Evolutionary conservation across 371 early-diverging fungal genomes (phyloP).

Genomic region (Lichtheimia hyalospora): DNA sequence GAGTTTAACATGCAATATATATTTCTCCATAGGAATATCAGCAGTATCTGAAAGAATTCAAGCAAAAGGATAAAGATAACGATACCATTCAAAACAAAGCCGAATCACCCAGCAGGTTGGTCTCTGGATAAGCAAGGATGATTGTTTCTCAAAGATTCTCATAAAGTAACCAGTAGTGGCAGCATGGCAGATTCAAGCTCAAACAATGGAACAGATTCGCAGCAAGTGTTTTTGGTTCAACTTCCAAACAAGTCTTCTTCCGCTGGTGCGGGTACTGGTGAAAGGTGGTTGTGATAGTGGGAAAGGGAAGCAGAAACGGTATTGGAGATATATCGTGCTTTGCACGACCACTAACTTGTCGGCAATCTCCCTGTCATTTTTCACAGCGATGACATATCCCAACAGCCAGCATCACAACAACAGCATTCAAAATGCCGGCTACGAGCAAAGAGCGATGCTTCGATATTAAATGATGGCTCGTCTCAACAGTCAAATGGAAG

Average conservation of each 20-base stretch:
- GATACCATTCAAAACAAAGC: background rate
- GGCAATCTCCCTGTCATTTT: no score
- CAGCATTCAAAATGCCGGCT: no score
- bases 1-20: conserved; percentile 3
- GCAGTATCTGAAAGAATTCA: conserved; percentile 9
- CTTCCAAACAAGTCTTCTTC: conserved; percentile 1
- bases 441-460: no score
- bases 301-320: no score
- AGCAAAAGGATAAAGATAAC: conserved; percentile 7
- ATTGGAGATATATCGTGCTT: no score
- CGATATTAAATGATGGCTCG: no score
- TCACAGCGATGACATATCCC: no score
- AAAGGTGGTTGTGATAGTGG: no score
- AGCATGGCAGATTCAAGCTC: conserved; percentile 11
- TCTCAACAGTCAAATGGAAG: no score
- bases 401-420: no score
- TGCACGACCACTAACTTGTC: no score
- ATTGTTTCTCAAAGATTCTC: background rate
- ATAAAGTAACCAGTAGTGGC: background rate
- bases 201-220: conserved; percentile 6
- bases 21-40: background rate
- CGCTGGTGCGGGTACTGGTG: background rate
- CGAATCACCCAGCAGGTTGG: conserved; percentile 12
- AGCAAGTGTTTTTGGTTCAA: conserved; percentile 5
- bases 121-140: background rate